Conservation (phyloP, 179 eudicot species). For the Spergularia azorica region DNA sequence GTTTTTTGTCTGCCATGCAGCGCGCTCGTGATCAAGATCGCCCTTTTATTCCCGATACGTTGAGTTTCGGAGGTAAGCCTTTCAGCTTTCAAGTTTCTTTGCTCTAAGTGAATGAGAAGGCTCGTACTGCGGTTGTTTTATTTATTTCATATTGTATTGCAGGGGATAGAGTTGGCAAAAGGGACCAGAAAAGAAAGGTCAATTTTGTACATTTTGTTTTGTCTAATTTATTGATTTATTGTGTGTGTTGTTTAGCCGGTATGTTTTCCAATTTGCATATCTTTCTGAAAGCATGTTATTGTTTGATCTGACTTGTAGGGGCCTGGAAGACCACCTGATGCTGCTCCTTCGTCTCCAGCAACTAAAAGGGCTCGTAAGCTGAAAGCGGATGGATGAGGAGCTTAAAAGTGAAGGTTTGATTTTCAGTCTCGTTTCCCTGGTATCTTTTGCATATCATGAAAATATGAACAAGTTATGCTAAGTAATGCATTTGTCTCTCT, state of each 20-base stretch:
- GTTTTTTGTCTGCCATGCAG: conserved; percentile 41
- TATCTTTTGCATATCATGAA: background rate
- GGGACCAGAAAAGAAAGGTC: conserved; percentile 93
- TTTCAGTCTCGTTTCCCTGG: background rate
- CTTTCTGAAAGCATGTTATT: background rate
- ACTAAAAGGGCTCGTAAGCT: conserved; percentile 83
- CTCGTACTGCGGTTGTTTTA: conserved; percentile 13
- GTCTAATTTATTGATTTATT: background rate
- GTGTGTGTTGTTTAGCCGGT: too few species aligned
- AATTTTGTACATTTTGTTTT: background rate
- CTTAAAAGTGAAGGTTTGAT: background rate
- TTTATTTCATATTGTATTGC: conserved; percentile 24
- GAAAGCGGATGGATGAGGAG: conserved; percentile 61
- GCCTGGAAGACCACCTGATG: conserved; percentile 71
- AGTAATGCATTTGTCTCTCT: background rate
- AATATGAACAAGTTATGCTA: background rate
- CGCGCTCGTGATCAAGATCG: conserved; percentile 75
- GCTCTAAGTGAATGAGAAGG: background rate
- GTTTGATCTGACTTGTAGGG: conserved; percentile 42
- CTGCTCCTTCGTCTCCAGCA: conserved; percentile 82
- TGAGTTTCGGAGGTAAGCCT: conserved; percentile 72
- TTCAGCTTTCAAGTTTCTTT: conserved; percentile 8
- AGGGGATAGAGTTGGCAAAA: conserved; percentile 84
- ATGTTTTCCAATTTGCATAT: background rate
- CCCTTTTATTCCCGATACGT: conserved; percentile 65